Evolutionary conservation across 371 early-diverging fungal species (phyloP).

Genomic region (Sporodiniella umbellata): DNA sequence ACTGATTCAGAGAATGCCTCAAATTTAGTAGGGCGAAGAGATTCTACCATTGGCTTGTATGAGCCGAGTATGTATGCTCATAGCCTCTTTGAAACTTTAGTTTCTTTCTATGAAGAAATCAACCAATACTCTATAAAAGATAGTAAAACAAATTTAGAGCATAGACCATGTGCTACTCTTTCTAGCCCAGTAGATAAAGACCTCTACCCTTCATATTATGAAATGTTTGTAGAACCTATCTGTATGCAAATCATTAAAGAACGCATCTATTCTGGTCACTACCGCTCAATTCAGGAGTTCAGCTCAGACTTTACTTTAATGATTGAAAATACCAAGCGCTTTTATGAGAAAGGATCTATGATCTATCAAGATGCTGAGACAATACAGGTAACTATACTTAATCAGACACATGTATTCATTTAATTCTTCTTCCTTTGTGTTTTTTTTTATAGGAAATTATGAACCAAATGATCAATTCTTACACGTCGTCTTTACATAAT

Average conservation of each 20-base stretch:
- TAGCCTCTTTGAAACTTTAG: neutral
- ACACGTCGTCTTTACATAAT: no score
- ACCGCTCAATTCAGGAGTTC: neutral
- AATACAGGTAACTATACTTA: neutral
- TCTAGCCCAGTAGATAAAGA: neutral
- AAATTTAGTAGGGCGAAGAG: no score
- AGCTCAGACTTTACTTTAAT: conserved; percentile 1
- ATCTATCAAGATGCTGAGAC: neutral
- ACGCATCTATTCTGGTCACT: neutral
- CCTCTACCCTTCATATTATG: neutral
- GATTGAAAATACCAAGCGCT: conserved; percentile 2
- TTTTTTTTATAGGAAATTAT: conserved; percentile 53
- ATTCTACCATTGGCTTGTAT: neutral
- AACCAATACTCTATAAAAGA: neutral
- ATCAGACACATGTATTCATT: no score
- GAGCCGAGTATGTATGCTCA: neutral
- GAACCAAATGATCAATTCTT: conserved; percentile 96
- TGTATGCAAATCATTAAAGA: neutral
- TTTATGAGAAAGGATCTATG: neutral
- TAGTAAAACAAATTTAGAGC: neutral
- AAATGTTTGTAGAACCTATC: neutral
- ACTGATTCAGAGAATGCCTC: no score
- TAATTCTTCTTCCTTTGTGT: no score
- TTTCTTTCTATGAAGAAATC: neutral
- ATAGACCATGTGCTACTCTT: neutral